These are phyloP conservation scores for Solanum chaucha DNA, from an alignment of 257 asterid genomes.

Conservation along the genomic window DNA sequence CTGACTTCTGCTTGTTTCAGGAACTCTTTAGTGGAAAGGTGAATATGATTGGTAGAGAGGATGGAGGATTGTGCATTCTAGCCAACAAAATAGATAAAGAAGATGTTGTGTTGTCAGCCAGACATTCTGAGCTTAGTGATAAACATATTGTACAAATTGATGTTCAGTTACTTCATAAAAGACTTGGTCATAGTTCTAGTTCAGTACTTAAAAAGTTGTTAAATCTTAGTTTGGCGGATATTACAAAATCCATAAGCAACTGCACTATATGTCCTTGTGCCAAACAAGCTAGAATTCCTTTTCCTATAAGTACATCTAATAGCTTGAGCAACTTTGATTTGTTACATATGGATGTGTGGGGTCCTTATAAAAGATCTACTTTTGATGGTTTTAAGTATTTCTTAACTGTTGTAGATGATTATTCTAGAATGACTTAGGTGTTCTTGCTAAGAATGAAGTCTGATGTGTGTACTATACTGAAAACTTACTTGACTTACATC, in stretches of 20 bases:
- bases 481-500: no score
- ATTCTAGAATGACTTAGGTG: no score
- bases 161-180: neutral
- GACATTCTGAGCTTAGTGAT: neutral
- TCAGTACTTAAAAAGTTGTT: neutral
- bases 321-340: neutral
- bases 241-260: neutral
- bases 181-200: neutral
- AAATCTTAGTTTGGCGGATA: neutral
- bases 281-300: neutral
- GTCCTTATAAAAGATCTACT: no score
- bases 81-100: neutral
- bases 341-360: no score
- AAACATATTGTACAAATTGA: neutral
- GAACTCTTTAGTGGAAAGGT: neutral
- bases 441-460: no score
- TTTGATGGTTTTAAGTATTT: no score
- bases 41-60: neutral
- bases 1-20: neutral
- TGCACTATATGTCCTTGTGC: neutral
- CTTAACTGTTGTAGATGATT: no score
- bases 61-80: neutral
- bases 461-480: no score
- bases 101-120: no score
- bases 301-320: neutral